Evolutionary conservation across 163 green algal genomes (phyloP).

Genomic region (Volvox carteri): DNA sequence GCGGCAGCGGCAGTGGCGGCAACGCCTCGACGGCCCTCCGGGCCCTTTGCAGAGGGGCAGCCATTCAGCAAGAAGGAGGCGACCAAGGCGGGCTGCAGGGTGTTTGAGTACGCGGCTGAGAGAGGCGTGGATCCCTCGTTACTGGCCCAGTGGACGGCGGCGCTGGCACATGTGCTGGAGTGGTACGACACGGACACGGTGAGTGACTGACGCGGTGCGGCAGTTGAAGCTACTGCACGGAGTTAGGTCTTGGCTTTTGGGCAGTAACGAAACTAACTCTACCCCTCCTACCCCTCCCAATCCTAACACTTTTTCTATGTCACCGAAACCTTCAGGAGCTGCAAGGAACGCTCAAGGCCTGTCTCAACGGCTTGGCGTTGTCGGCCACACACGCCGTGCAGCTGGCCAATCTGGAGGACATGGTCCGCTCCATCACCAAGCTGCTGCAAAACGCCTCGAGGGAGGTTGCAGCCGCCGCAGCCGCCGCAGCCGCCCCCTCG

Average conservation of each 20-base stretch:
- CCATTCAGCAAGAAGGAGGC: background rate
- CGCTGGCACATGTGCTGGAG: background rate
- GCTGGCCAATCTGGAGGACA: background rate
- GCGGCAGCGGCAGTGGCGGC: background rate
- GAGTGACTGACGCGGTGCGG: background rate
- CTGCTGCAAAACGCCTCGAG: background rate
- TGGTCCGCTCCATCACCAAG: background rate
- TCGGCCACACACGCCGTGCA: background rate
- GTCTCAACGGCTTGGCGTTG: background rate
- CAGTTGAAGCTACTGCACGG: background rate
- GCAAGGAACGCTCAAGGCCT: background rate
- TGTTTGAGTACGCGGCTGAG: background rate
- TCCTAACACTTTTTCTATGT: no score
- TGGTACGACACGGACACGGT: background rate
- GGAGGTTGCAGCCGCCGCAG: background rate
- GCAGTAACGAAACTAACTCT: no score
- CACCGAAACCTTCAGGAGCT: background rate
- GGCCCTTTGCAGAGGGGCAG: background rate
- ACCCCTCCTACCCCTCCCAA: no score
- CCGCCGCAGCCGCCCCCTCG: no score
- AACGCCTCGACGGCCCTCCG: background rate
- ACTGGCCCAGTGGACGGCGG: background rate
- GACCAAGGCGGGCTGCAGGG: background rate
- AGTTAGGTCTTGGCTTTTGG: no score
- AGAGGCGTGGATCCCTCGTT: background rate